A percentile compares a stretch with the other conserved stretches of the same genome.
Evolutionary conservation across 2,329 filamentous ascomycete genomes (phyloP).

Genomic region (Massarina eburnea): DNA sequence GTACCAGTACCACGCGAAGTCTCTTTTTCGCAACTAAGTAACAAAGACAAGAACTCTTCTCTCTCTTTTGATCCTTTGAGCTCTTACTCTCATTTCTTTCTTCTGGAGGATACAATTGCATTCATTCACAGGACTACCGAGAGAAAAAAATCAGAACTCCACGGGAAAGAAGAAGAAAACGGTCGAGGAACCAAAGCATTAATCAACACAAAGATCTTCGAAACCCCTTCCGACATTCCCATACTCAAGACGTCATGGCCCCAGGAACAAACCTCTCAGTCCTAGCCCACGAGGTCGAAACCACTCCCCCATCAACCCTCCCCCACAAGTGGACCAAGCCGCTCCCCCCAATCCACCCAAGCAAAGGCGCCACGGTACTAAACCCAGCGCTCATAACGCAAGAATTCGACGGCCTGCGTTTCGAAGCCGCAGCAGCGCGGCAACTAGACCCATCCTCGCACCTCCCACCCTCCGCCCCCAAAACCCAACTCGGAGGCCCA

Average conservation of each 20-base stretch:
- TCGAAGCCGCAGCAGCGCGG: slow-evolving; percentile 33
- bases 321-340: background rate
- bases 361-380: slow-evolving; percentile 15
- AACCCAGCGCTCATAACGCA: slow-evolving; percentile 27
- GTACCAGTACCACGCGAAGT: slow-evolving; percentile 17
- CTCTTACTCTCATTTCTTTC: too few relatives aligned
- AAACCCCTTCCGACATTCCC: too few relatives aligned
- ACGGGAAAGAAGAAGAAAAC: background rate
- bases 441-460: slow-evolving; percentile 20
- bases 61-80: too few relatives aligned
- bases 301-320: slow-evolving; percentile 1
- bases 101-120: too few relatives aligned
- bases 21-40: too few relatives aligned
- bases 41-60: too few relatives aligned
- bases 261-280: slow-evolving; percentile 15
- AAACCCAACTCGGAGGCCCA: background rate
- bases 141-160: too few relatives aligned
- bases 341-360: background rate
- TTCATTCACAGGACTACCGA: too few relatives aligned
- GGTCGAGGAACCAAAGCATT: too few relatives aligned
- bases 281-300: slow-evolving; percentile 11
- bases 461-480: background rate
- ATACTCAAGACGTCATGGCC: slow-evolving; percentile 11
- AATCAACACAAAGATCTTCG: too few relatives aligned
- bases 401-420: slow-evolving; percentile 37